Conservation (phyloP, 805 yeast genomes). For the Candida incommunis region DNA sequence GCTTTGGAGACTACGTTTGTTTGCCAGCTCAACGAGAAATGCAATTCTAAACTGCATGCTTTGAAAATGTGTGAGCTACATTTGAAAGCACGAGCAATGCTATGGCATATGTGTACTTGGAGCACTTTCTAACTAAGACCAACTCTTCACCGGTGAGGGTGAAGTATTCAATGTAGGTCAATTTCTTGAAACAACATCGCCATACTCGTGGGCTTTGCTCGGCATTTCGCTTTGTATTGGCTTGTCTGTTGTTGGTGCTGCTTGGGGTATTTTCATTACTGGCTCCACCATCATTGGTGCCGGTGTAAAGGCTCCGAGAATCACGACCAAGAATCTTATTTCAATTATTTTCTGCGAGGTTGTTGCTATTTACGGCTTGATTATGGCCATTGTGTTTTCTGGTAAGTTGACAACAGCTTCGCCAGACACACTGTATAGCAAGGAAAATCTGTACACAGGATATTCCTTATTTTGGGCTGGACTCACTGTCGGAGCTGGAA, state of each 20-base stretch:
- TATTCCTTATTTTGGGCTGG: slow-evolving; percentile 98
- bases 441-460: slow-evolving; percentile 85
- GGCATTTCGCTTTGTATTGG: slow-evolving; percentile 91
- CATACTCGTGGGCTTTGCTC: slow-evolving; percentile 91
- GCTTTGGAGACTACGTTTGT: too few species aligned
- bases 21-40: too few species aligned
- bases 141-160: slow-evolving; percentile 80
- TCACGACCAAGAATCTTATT: slow-evolving; percentile 91
- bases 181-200: slow-evolving; percentile 72
- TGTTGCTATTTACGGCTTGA: slow-evolving; percentile 94
- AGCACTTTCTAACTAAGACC: slow-evolving; percentile 4
- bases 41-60: too few species aligned
- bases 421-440: slow-evolving; percentile 49
- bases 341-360: slow-evolving; percentile 98
- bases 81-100: too few species aligned
- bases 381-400: slow-evolving; percentile 94
- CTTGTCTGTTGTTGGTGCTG: slow-evolving; percentile 90
- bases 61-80: too few species aligned
- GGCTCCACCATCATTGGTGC: slow-evolving; percentile 94
- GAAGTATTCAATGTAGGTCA: slow-evolving; percentile 85
- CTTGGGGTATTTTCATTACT: slow-evolving; percentile 97
- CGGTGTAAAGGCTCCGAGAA: slow-evolving; percentile 95
- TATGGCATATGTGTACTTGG: background rate
- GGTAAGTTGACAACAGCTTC: slow-evolving; percentile 65
- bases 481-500: slow-evolving; percentile 82